Evolutionary conservation across 139 green algal species (phyloP).

Genomic region (Eudorina sp.): DNA sequence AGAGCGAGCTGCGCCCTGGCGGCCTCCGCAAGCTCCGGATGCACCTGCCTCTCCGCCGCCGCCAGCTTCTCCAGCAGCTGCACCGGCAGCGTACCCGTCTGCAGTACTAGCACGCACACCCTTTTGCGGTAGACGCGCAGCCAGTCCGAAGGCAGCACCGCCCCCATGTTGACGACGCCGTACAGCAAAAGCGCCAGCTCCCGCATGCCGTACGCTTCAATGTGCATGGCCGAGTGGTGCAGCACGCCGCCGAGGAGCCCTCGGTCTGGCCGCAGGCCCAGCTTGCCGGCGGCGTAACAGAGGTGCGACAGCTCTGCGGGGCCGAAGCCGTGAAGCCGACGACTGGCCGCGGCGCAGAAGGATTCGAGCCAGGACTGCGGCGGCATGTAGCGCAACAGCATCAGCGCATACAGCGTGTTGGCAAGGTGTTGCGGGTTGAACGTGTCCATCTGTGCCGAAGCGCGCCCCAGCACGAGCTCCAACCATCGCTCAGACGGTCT

Average conservation of each 20-base stretch:
- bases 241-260: constrained; percentile 30
- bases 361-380: constrained; percentile 26
- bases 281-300: constrained; percentile 56
- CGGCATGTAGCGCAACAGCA: constrained; percentile 34
- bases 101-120: not conserved
- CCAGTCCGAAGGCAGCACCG: not conserved
- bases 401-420: constrained; percentile 54
- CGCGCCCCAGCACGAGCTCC: not conserved
- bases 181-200: constrained; percentile 33
- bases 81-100: not conserved
- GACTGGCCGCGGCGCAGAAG: constrained; percentile 21
- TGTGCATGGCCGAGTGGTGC: not conserved
- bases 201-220: not conserved
- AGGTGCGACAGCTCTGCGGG: constrained; percentile 47
- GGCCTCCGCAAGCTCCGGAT: not conserved
- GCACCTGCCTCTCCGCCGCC: not conserved
- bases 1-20: not conserved
- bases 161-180: constrained; percentile 13
- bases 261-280: constrained; percentile 28
- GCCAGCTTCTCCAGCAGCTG: not conserved
- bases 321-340: constrained; percentile 37
- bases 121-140: not conserved
- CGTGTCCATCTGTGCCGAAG: not conserved
- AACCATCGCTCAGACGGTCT: constrained; percentile 20
- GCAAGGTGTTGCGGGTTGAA: constrained; percentile 54